Evolutionary conservation across 2,329 filamentous ascomycete genomes (phyloP).

Genomic region (Xenoacremonium recifei): DNA sequence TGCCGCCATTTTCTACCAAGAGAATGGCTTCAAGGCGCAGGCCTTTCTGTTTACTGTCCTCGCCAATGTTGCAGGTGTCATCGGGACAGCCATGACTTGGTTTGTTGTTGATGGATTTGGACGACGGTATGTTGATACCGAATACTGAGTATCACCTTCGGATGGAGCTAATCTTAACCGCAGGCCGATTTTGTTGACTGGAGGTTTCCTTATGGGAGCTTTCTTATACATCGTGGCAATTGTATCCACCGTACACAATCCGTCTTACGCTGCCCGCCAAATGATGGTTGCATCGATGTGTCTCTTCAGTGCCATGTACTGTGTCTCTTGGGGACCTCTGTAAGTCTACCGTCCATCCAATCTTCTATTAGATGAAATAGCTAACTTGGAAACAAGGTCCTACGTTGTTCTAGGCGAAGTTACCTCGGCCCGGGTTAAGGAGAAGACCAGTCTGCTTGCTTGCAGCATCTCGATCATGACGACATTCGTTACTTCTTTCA

Average conservation of each 20-base stretch:
- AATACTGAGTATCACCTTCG: no score
- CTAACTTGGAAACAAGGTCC: no score
- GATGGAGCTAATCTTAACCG: no score
- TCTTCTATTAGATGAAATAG: neutral
- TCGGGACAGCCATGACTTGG: slow-evolving; percentile 19
- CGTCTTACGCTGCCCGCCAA: neutral
- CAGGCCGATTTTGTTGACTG: slow-evolving; percentile 15
- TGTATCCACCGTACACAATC: slow-evolving; percentile 9
- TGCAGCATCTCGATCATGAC: slow-evolving; percentile 27
- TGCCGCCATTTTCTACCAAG: slow-evolving; percentile 28
- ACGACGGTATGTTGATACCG: slow-evolving; percentile 20
- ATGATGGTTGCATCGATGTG: slow-evolving; percentile 24
- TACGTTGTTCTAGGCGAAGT: slow-evolving; percentile 27
- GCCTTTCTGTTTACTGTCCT: slow-evolving; percentile 27
- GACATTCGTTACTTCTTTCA: slow-evolving; percentile 33
- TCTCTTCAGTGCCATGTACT: slow-evolving; percentile 23
- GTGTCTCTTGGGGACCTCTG: slow-evolving; percentile 25
- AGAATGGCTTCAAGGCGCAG: slow-evolving; percentile 21
- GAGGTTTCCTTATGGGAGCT: slow-evolving; percentile 20
- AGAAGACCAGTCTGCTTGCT: slow-evolving; percentile 30
- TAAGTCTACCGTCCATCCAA: neutral
- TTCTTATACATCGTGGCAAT: slow-evolving; percentile 23
- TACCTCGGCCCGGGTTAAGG: slow-evolving; percentile 24
- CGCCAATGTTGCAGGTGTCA: slow-evolving; percentile 10
- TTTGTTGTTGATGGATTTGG: slow-evolving; percentile 24